These are phyloP conservation scores for Nemania abortiva DNA, from an alignment of 2,329 filamentous ascomycete species.

Conservation along the genomic window DNA sequence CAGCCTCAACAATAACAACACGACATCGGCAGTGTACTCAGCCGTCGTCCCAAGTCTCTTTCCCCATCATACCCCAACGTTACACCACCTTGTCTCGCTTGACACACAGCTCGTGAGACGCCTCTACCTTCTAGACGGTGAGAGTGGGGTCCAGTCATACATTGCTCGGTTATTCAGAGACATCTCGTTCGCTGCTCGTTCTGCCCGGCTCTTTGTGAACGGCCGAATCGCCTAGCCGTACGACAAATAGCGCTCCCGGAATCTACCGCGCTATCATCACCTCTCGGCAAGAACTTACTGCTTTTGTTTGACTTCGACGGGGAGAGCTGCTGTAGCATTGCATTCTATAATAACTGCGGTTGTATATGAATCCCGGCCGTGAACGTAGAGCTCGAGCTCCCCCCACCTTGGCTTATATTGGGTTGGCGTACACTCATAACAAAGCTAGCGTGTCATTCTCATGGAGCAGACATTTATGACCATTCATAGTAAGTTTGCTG, in stretches of 20 bases:
- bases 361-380: slow-evolving; percentile 39
- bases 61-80: slow-evolving; percentile 37
- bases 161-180: slow-evolving; percentile 54
- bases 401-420: slow-evolving; percentile 40
- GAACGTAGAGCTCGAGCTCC: slow-evolving; percentile 43
- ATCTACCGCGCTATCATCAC: slow-evolving; percentile 45
- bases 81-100: slow-evolving; percentile 48
- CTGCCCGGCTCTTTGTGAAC: slow-evolving; percentile 44
- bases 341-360: slow-evolving; percentile 35
- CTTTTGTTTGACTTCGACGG: slow-evolving; percentile 1
- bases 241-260: slow-evolving; percentile 48
- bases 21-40: slow-evolving; percentile 13
- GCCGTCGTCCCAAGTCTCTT: slow-evolving; percentile 23
- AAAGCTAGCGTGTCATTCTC: slow-evolving; percentile 47
- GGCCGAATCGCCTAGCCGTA: slow-evolving; percentile 47
- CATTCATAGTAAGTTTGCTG: slow-evolving; percentile 77
- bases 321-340: slow-evolving; percentile 38
- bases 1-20: background rate
- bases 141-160: slow-evolving; percentile 57
- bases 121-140: slow-evolving; percentile 51
- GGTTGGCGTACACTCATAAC: slow-evolving; percentile 42
- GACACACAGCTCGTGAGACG: slow-evolving; percentile 52
- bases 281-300: slow-evolving; percentile 41
- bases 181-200: slow-evolving; percentile 50
- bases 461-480: slow-evolving; percentile 94